Evolutionary conservation across 2,329 filamentous ascomycete genomes (phyloP).

Genomic region (Fusarium nelsonii): DNA sequence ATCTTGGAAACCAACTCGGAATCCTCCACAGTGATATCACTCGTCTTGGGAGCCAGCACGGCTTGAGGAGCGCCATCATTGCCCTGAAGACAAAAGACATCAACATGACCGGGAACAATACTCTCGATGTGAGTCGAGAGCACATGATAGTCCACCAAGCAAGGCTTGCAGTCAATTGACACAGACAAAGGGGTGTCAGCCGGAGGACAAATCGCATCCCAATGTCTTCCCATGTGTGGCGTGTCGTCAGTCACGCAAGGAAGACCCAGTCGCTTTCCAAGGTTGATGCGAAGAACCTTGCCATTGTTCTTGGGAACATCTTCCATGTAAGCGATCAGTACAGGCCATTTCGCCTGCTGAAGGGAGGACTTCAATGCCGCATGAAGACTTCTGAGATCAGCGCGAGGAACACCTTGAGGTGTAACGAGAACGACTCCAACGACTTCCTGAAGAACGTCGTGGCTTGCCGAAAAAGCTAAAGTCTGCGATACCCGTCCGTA

Average conservation of each 20-base stretch:
- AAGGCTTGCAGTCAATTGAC: not conserved
- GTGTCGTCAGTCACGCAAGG: not conserved
- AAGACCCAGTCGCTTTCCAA: not conserved
- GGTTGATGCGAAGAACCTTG: constrained; percentile 12
- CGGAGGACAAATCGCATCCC: not conserved
- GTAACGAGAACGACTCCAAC: not conserved
- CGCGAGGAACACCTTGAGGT: not conserved
- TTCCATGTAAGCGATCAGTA: constrained; percentile 1
- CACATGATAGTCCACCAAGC: not conserved
- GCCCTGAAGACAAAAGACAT: not conserved
- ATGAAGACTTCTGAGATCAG: not conserved
- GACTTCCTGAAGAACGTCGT: constrained; percentile 17
- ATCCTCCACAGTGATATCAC: rapidly evolving
- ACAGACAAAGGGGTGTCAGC: not conserved
- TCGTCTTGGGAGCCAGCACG: not conserved
- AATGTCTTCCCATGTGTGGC: not conserved
- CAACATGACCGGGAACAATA: not conserved
- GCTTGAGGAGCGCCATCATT: not conserved
- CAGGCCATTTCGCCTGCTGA: constrained; percentile 13
- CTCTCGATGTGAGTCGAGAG: not conserved
- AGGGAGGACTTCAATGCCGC: constrained; percentile 4
- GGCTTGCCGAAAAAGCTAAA: not conserved
- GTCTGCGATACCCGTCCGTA: not conserved
- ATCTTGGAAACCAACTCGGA: not conserved
- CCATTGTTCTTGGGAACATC: constrained; percentile 25